These are phyloP conservation scores for Psilocybe azurescens DNA, from an alignment of 768 basidiomycete genomes.

Conservation along the genomic window DNA sequence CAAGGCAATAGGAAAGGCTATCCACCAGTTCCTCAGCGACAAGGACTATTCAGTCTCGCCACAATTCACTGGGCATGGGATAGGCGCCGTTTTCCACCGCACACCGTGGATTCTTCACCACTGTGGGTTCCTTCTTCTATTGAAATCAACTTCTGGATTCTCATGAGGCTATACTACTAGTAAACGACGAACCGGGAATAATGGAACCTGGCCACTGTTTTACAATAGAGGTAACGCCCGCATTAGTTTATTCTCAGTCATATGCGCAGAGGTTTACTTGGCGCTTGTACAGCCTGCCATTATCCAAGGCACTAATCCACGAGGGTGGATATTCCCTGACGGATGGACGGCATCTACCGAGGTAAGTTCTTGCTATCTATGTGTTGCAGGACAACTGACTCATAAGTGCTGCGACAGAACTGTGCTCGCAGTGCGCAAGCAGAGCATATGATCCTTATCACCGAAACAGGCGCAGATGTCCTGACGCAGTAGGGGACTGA, in stretches of 20 bases:
- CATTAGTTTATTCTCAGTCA: not conserved
- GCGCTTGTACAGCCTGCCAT: constrained; percentile 61
- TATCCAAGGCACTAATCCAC: constrained; percentile 73
- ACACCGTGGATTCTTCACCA: constrained; percentile 86
- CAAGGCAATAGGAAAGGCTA: constrained; percentile 72
- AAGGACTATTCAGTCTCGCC: constrained; percentile 64
- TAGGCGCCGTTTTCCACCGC: constrained; percentile 80
- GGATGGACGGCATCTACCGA: constrained; percentile 94
- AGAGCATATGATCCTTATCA: constrained; percentile 90
- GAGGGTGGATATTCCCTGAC: constrained; percentile 84
- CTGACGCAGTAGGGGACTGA: constrained; percentile 51
- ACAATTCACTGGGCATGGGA: constrained; percentile 87
- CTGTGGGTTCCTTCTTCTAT: constrained; percentile 44
- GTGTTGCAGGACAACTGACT: not conserved
- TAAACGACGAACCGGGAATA: constrained; percentile 79
- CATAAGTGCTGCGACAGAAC: constrained; percentile 48
- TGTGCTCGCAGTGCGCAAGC: constrained; percentile 85
- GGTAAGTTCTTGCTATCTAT: constrained; percentile 42
- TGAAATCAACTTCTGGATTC: not conserved
- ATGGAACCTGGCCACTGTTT: constrained; percentile 92
- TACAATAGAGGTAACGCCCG: constrained; percentile 77
- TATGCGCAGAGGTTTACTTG: not conserved
- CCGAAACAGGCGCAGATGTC: constrained; percentile 77
- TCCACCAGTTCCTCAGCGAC: constrained; percentile 53
- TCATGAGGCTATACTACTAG: constrained; percentile 38